phyloP scores from a whole-genome alignment of 2,329 filamentous ascomycete genomes.

The Aspergillus sp. region DNA sequence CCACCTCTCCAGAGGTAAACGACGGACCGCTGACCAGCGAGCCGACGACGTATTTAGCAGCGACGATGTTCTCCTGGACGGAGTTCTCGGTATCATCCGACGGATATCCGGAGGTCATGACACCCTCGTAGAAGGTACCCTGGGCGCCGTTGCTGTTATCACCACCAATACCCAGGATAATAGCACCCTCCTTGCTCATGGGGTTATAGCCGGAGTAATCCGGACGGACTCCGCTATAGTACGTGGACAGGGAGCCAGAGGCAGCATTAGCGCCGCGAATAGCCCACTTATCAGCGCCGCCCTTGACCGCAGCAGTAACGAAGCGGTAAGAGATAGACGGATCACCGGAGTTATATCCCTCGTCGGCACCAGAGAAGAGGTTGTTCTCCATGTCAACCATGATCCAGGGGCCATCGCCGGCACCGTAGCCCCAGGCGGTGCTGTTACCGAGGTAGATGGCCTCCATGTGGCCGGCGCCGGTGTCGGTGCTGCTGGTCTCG shows the following conservation, averaged over 20 bases:
- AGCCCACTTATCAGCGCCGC: constrained; percentile 58
- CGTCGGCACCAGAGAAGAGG: constrained; percentile 58
- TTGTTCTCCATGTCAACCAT: constrained; percentile 71
- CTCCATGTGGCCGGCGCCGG: constrained; percentile 68
- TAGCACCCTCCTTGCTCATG: constrained; percentile 66
- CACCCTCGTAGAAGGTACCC: constrained; percentile 67
- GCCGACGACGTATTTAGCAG: constrained; percentile 55
- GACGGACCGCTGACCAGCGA: constrained; percentile 53
- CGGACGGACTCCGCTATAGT: constrained; percentile 60
- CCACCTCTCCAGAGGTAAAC: constrained; percentile 51
- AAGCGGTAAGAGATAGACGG: constrained; percentile 59
- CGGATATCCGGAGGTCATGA: constrained; percentile 64
- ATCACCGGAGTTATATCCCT: constrained; percentile 53
- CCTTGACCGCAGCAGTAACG: constrained; percentile 60
- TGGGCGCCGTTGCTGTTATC: constrained; percentile 63
- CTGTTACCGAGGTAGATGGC: constrained; percentile 65
- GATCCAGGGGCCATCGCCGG: constrained; percentile 64
- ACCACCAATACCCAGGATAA: constrained; percentile 70
- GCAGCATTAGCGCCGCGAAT: constrained; percentile 60
- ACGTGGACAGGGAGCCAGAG: constrained; percentile 58
- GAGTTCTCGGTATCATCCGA: constrained; percentile 59
- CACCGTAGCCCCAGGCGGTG: constrained; percentile 58
- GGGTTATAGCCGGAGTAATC: constrained; percentile 57
- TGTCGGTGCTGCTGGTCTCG: constrained; percentile 54
- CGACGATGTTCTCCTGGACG: constrained; percentile 63